Evolutionary conservation across 805 yeast genomes (phyloP).

Genomic region (Yamadazyma nakazawae): DNA sequence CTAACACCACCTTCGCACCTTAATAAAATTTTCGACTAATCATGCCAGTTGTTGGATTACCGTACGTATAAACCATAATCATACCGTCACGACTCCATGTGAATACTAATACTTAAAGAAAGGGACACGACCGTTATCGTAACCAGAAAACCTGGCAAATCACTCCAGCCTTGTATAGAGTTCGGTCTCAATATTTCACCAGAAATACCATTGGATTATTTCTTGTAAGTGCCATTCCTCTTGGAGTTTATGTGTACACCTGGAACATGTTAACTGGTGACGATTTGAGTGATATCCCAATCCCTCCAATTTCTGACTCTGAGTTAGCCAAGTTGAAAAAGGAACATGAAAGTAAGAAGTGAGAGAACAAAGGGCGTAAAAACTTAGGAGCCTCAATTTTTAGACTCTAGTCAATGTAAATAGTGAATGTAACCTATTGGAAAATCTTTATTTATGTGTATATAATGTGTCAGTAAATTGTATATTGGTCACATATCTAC

Average conservation of each 20-base stretch:
- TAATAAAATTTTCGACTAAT: slow-evolving; percentile 1
- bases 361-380: neutral
- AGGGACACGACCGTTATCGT: slow-evolving; percentile 42
- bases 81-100: neutral
- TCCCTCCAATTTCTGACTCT: slow-evolving; percentile 84
- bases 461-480: too few species aligned
- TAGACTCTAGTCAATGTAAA: neutral
- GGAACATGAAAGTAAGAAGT: slow-evolving; percentile 58
- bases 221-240: slow-evolving; percentile 59
- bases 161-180: slow-evolving; percentile 92
- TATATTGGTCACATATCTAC: too few species aligned
- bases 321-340: slow-evolving; percentile 69
- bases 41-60: slow-evolving; percentile 29
- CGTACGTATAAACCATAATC: slow-evolving; percentile 20
- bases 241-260: slow-evolving; percentile 63
- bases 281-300: slow-evolving; percentile 87
- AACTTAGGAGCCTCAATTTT: neutral
- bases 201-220: slow-evolving; percentile 65
- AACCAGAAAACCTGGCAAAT: slow-evolving; percentile 74
- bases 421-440: neutral
- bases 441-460: neutral
- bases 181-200: slow-evolving; percentile 82
- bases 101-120: slow-evolving; percentile 26
- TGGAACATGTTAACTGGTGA: slow-evolving; percentile 66
- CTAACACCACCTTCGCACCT: neutral